A percentile compares a stretch with the other conserved stretches of the same genome.
These are phyloP conservation scores for Exobasidium cylindrosporum DNA, from an alignment of 1,284 basidiomycete species.

Conservation along the genomic window DNA sequence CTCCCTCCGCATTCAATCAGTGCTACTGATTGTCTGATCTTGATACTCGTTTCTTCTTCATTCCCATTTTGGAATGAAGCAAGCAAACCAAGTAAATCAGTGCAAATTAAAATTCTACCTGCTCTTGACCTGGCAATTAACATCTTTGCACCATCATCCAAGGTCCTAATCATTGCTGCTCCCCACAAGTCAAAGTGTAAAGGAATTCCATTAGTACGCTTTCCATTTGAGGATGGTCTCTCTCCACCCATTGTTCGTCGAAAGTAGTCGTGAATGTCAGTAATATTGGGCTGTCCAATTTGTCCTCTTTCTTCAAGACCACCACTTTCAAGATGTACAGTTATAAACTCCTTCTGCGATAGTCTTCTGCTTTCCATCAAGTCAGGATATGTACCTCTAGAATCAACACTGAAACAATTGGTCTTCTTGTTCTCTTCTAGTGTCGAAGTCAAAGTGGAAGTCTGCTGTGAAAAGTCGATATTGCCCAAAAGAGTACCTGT, in stretches of 20 bases:
- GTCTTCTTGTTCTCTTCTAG: neutral
- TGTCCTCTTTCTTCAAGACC: neutral
- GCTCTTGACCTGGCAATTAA: neutral
- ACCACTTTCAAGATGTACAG: neutral
- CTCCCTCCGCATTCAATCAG: slow-evolving; percentile 7
- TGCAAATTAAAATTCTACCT: slow-evolving; percentile 9
- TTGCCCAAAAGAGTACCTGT: slow-evolving; percentile 10
- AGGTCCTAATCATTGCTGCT: slow-evolving; percentile 6
- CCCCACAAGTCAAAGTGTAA: slow-evolving; percentile 4
- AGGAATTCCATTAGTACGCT: neutral
- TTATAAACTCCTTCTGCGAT: neutral
- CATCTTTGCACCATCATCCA: slow-evolving; percentile 4
- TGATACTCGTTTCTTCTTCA: neutral
- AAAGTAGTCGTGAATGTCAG: neutral
- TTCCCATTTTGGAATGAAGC: neutral
- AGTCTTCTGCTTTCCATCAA: neutral
- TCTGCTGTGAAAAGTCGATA: neutral
- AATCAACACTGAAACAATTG: neutral
- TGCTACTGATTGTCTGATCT: slow-evolving; percentile 2
- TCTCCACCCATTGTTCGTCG: neutral
- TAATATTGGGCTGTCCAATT: neutral
- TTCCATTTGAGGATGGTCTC: neutral
- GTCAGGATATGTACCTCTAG: neutral
- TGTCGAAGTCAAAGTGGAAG: neutral
- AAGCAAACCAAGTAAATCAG: slow-evolving; percentile 5